These are phyloP conservation scores for Wickerhamiella dianesei DNA, from an alignment of 805 yeast genomes.

Conservation along the genomic window DNA sequence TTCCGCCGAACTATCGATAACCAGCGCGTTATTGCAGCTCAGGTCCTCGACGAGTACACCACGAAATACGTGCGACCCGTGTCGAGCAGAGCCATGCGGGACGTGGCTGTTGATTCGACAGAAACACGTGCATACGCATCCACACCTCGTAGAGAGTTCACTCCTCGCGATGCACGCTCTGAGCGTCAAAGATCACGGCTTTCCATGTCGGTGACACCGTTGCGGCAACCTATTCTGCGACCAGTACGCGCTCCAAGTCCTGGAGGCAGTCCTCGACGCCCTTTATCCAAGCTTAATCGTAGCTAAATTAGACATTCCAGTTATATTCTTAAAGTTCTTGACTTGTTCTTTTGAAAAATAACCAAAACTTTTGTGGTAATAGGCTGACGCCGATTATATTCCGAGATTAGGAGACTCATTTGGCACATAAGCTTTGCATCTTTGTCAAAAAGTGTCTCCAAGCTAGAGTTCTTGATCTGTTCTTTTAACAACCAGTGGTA, in stretches of 20 bases:
- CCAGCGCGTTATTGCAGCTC: background rate
- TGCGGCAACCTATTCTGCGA: background rate
- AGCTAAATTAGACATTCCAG: too few species aligned
- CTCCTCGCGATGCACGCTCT: background rate
- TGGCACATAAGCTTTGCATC: too few species aligned
- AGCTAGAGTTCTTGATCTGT: too few species aligned
- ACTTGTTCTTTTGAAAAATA: too few species aligned
- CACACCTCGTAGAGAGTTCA: background rate
- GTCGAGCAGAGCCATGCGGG: background rate
- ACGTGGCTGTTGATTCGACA: conserved; percentile 1
- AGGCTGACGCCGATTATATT: too few species aligned
- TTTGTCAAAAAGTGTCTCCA: too few species aligned
- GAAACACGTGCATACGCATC: conserved; percentile 1
- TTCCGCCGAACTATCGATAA: background rate
- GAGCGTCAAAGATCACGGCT: background rate
- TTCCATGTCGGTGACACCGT: background rate
- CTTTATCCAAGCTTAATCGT: too few species aligned
- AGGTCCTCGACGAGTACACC: background rate
- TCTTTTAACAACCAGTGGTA: background rate
- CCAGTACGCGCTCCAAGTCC: background rate
- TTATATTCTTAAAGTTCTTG: too few species aligned
- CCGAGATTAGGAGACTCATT: too few species aligned
- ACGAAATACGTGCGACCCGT: background rate
- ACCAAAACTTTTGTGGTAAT: too few species aligned
- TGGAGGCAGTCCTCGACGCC: background rate